phyloP scores from a whole-genome alignment of 768 basidiomycete species.

The Trichaptum fuscoviolaceum region DNA sequence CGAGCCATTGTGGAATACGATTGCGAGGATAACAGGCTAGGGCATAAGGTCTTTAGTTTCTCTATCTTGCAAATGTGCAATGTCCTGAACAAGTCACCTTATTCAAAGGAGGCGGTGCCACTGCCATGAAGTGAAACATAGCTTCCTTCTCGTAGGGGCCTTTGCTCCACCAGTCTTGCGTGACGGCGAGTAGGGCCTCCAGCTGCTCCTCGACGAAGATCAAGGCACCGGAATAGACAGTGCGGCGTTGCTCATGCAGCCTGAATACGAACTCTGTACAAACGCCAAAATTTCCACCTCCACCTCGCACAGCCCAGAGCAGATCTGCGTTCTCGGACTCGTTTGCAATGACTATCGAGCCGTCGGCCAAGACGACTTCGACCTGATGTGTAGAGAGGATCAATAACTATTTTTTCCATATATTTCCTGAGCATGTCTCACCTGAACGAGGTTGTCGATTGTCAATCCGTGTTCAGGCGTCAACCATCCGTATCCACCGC shows the following conservation, averaged over 20 bases:
- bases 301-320: constrained; percentile 7
- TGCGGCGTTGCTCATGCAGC: constrained; percentile 22
- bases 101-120: neutral
- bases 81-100: neutral
- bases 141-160: constrained; percentile 3
- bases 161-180: constrained; percentile 4
- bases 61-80: neutral
- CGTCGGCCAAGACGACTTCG: neutral
- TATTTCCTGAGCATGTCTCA: neutral
- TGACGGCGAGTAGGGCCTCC: neutral
- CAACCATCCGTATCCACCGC: constrained; percentile 21
- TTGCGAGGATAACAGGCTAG: constrained; percentile 13
- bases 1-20: constrained; percentile 21
- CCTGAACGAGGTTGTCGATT: constrained; percentile 20
- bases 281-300: constrained; percentile 43
- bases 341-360: constrained; percentile 1
- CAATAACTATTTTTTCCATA: neutral
- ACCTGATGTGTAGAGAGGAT: neutral
- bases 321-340: constrained; percentile 4
- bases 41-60: neutral
- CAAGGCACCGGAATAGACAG: constrained; percentile 19
- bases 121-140: constrained; percentile 1
- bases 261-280: constrained; percentile 46
- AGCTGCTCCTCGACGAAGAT: neutral
- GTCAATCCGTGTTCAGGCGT: constrained; percentile 21